Evolutionary conservation across 768 basidiomycete species (phyloP).

Genomic region (Rhizopogon vulgaris): DNA sequence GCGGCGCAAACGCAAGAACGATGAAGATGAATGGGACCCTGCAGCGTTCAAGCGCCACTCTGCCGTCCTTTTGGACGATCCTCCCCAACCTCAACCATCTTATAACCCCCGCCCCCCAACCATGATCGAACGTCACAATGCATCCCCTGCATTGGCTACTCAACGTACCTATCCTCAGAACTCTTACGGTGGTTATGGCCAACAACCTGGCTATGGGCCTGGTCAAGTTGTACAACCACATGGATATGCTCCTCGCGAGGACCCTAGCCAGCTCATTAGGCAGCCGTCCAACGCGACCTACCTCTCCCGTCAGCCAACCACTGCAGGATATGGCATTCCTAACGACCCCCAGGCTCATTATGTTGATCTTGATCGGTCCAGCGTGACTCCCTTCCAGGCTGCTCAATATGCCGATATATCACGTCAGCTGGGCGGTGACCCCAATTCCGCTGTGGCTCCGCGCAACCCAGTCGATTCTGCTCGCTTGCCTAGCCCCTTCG

Average conservation of each 20-base stretch:
- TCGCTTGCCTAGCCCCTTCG: constrained; percentile 25
- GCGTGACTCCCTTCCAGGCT: constrained; percentile 71
- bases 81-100: constrained; percentile 31
- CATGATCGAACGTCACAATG: constrained; percentile 51
- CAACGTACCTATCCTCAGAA: constrained; percentile 16
- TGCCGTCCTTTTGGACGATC: constrained; percentile 52
- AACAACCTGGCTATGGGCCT: constrained; percentile 15
- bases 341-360: constrained; percentile 39
- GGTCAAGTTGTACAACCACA: constrained; percentile 18
- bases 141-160: constrained; percentile 21
- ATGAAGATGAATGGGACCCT: constrained; percentile 43
- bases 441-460: constrained; percentile 16
- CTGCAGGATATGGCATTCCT: constrained; percentile 5
- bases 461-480: constrained; percentile 15
- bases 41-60: constrained; percentile 59
- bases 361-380: constrained; percentile 59
- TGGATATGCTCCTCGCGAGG: constrained; percentile 19
- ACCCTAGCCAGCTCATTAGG: constrained; percentile 17
- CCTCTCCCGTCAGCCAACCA: constrained; percentile 14
- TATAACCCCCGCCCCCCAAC: constrained; percentile 56
- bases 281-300: constrained; percentile 18
- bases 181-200: constrained; percentile 19
- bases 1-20: constrained; percentile 37
- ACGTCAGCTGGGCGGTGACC: constrained; percentile 38
- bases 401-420: constrained; percentile 71